These are phyloP conservation scores for Pyrrhoderma noxium DNA, from an alignment of 1,284 basidiomycete genomes.

Conservation along the genomic window DNA sequence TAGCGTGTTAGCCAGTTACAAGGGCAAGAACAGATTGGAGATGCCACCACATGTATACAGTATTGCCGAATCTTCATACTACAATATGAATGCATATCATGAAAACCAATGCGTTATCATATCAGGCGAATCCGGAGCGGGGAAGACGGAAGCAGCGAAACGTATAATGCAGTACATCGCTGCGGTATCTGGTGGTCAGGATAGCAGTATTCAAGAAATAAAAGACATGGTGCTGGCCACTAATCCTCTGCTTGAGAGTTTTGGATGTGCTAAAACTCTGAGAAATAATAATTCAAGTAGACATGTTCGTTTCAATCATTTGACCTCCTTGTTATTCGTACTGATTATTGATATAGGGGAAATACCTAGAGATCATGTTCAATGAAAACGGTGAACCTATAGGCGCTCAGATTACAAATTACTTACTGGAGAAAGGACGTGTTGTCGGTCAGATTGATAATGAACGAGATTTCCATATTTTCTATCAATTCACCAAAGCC, in stretches of 20 bases:
- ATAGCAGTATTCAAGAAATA: constrained; percentile 88
- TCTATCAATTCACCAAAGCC: constrained; percentile 98
- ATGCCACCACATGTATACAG: constrained; percentile 97
- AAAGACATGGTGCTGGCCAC: constrained; percentile 99
- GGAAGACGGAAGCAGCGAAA: constrained; percentile 96
- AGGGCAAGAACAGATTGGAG: constrained; percentile 97
- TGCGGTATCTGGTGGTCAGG: constrained; percentile 84
- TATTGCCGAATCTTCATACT: constrained; percentile 96
- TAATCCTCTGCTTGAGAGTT: constrained; percentile 95
- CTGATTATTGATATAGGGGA: constrained; percentile 54
- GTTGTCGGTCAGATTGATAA: constrained; percentile 96
- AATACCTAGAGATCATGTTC: constrained; percentile 99
- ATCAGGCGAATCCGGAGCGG: constrained; percentile 96
- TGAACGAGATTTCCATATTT: constrained; percentile 98
- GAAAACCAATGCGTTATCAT: constrained; percentile 99
- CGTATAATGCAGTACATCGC: constrained; percentile 99
- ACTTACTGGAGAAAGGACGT: constrained; percentile 94
- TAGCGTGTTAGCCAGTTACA: constrained; percentile 79
- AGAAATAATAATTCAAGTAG: constrained; percentile 98
- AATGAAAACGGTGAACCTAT: constrained; percentile 89
- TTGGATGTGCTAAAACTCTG: constrained; percentile 98
- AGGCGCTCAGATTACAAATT: constrained; percentile 98
- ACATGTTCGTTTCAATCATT: constrained; percentile 57
- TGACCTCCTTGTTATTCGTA: constrained; percentile 8
- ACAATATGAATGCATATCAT: constrained; percentile 99